phyloP scores from a whole-genome alignment of 352 stramenopile species.

The Pythium biforme region DNA sequence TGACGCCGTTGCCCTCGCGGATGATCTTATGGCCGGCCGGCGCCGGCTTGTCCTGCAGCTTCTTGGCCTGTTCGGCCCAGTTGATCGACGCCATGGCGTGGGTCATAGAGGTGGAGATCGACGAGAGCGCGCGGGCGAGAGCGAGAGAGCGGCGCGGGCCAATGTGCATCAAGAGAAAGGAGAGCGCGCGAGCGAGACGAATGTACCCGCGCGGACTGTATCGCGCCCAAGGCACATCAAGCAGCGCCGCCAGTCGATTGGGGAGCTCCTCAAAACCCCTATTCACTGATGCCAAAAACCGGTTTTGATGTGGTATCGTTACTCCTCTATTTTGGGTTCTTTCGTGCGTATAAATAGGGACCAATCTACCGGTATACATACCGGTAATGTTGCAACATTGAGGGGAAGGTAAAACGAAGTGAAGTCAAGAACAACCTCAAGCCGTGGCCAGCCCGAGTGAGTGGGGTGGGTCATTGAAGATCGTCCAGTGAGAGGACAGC shows the following conservation, averaged over 20 bases:
- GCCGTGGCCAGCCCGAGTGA: background rate
- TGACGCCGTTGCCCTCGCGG: slow-evolving; percentile 87
- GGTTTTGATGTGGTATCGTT: background rate
- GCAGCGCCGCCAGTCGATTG: slow-evolving; percentile 30
- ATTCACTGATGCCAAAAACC: slow-evolving; percentile 4
- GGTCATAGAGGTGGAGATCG: slow-evolving; percentile 27
- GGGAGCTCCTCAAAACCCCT: slow-evolving; percentile 7
- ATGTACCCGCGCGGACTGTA: slow-evolving; percentile 7
- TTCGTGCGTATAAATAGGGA: background rate
- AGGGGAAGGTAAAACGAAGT: slow-evolving; percentile 6
- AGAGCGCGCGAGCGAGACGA: background rate
- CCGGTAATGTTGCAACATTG: slow-evolving; percentile 16
- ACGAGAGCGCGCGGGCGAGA: background rate
- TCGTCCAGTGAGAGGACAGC: slow-evolving; percentile 3
- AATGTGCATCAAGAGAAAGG: slow-evolving; percentile 18
- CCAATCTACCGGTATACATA: background rate
- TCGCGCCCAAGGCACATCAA: slow-evolving; percentile 20
- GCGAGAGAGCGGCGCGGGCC: slow-evolving; percentile 4
- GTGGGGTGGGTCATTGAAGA: slow-evolving; percentile 12
- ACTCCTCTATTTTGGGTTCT: background rate
- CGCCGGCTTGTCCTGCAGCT: slow-evolving; percentile 58
- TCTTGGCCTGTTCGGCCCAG: slow-evolving; percentile 53
- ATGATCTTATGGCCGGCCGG: slow-evolving; percentile 84
- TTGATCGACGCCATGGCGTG: slow-evolving; percentile 43
- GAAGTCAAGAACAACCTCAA: slow-evolving; percentile 14